Evolutionary conservation across 345 rosid species (phyloP).

Genomic region (Laguncularia racemosa): DNA sequence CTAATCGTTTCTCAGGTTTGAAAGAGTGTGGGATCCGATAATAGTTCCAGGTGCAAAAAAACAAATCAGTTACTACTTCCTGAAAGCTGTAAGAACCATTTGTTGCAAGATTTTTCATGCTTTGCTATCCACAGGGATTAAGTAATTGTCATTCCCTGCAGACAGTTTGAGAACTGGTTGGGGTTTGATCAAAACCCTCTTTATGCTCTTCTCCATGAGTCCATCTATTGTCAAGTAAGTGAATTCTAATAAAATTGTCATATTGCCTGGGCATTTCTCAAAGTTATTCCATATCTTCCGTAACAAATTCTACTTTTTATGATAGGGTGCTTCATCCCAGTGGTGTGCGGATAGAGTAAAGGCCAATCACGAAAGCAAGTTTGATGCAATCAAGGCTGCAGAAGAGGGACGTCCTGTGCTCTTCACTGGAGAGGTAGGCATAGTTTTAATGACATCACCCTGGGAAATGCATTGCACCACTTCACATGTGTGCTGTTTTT

Average conservation of each 20-base stretch:
- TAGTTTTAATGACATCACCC: background rate
- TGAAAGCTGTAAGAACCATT: slow-evolving; percentile 56
- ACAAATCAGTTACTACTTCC: slow-evolving; percentile 56
- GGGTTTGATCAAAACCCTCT: slow-evolving; percentile 81
- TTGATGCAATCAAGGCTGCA: slow-evolving; percentile 64
- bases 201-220: slow-evolving; percentile 70
- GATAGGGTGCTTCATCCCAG: slow-evolving; percentile 67
- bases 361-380: slow-evolving; percentile 35
- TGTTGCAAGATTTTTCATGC: slow-evolving; percentile 4
- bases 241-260: background rate
- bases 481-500: background rate
- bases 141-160: background rate
- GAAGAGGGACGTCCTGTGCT: slow-evolving; percentile 61
- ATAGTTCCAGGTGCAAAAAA: slow-evolving; percentile 68
- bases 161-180: slow-evolving; percentile 76
- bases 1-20: slow-evolving; percentile 39
- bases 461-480: background rate
- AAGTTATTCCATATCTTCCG: no score
- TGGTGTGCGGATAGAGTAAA: slow-evolving; percentile 74
- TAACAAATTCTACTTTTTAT: slow-evolving; percentile 2
- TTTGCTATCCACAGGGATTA: slow-evolving; percentile 6
- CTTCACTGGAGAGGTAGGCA: slow-evolving; percentile 81
- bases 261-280: no score
- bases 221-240: slow-evolving; percentile 80
- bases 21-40: slow-evolving; percentile 90